Base-by-base conservation (phyloP, 2,329 filamentous ascomycete species). In the Thelonectria olida region DNA sequence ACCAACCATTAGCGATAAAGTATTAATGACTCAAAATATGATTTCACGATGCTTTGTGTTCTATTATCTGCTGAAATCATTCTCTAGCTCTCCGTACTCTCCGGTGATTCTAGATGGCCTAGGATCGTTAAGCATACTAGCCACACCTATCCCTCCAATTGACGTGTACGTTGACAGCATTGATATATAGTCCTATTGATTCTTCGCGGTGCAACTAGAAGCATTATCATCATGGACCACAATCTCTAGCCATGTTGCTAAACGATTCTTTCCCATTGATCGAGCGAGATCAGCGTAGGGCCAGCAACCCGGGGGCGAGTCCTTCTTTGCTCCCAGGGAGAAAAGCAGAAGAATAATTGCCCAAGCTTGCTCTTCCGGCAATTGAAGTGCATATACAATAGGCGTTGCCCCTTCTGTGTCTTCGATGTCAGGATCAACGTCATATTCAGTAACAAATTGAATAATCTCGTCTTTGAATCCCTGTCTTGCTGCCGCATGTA, bases 401-500 rank as follows among this genome's bases (percentile, higher is more conserved):
- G 54, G 54, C 25, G 38, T 58, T 10, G 47, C 54, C 20, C 47
- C 36, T 38, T 38, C 36, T 19, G 23, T 17, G 27, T 51, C 54
- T 45, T 51, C 15, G 44, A 58, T 38, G 45, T 58, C 38, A n/a
- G 39, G 54, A 28, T 58, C 39, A 15, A 51, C 38, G 12, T 38
- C 28, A 51, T 38, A 45, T 3, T 45, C 38, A 22, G 19, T 3
- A 10, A 58, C 28, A 47, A 36, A 58, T 15, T 52, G 38, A 10
- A 23, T 5, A 12, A 58, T 58, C 47, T 44, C 54, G 8, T 47
- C 12, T 47, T 10, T 27, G 38, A 58, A 38, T 38, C 54, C 54
- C 38, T 20, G 25, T 15, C 47, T 45, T 10, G 38, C 47, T 25
- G 47, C 54, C 3, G 17, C 47, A 27, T 52, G 38, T 4, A 58